A percentile compares a stretch with the other conserved stretches of the same genome.
Conservation (phyloP, 352 stramenopile genomes). For the Globisporangium sylvaticum region DNA sequence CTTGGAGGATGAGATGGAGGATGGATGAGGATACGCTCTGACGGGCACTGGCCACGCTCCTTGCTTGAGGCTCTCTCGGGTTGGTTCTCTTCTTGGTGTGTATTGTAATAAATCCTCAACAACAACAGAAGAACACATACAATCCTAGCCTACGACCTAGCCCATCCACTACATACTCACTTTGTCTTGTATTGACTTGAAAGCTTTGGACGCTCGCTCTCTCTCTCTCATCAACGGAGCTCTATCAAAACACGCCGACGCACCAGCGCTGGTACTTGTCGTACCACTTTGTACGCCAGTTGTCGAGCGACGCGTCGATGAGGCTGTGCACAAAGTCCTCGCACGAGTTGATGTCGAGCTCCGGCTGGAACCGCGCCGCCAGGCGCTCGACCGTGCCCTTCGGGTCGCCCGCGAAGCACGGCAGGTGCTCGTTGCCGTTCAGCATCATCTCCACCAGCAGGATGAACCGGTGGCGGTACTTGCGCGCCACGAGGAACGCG, state of each 20-base stretch:
- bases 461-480: conserved; percentile 94
- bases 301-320: conserved; percentile 94
- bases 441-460: conserved; percentile 97
- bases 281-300: conserved; percentile 97
- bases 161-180: background rate
- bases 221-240: background rate
- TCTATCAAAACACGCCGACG: conserved; percentile 84
- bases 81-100: background rate
- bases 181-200: background rate
- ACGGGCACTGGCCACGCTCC: background rate
- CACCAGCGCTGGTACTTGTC: conserved; percentile 94
- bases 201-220: background rate
- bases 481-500: conserved; percentile 93
- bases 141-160: background rate
- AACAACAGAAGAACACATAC: background rate
- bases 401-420: conserved; percentile 93
- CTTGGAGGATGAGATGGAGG: background rate
- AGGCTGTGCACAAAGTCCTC: conserved; percentile 95
- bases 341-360: conserved; percentile 92
- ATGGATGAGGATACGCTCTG: background rate
- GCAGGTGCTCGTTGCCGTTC: conserved; percentile 94
- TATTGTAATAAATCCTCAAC: background rate
- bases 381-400: conserved; percentile 89
- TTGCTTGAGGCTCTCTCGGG: background rate
- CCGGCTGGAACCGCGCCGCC: conserved; percentile 90